These are phyloP conservation scores for Cordyceps cateniannulata DNA, from an alignment of 2,329 filamentous ascomycete species.

Conservation along the genomic window DNA sequence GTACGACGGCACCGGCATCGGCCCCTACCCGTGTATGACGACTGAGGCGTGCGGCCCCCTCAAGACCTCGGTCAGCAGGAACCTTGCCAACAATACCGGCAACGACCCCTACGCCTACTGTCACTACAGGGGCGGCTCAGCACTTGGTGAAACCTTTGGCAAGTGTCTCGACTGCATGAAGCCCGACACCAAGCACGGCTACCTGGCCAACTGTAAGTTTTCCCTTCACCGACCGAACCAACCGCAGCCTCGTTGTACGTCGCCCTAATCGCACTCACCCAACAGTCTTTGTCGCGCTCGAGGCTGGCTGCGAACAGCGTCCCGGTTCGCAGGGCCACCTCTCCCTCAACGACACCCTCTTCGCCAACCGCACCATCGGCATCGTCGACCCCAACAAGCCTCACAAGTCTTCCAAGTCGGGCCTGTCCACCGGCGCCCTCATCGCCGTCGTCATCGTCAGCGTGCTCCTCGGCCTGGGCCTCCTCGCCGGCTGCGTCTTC, in stretches of 20 bases:
- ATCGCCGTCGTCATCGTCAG: slow-evolving; percentile 36
- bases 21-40: slow-evolving; percentile 44
- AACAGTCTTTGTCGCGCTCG: slow-evolving; percentile 44
- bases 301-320: slow-evolving; percentile 44
- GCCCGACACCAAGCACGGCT: slow-evolving; percentile 34
- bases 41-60: slow-evolving; percentile 44
- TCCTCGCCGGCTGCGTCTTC: slow-evolving; percentile 33
- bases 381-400: slow-evolving; percentile 1
- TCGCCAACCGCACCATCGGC: slow-evolving; percentile 22
- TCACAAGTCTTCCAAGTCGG: neutral
- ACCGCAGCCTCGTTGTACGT: neutral
- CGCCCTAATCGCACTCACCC: slow-evolving; percentile 22
- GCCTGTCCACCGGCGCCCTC: slow-evolving; percentile 23
- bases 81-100: slow-evolving; percentile 28
- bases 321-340: slow-evolving; percentile 31
- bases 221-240: neutral
- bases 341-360: slow-evolving; percentile 39
- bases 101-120: slow-evolving; percentile 37
- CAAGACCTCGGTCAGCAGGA: slow-evolving; percentile 32
- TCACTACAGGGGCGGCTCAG: slow-evolving; percentile 29
- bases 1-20: slow-evolving; percentile 34
- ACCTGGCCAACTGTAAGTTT: slow-evolving; percentile 45
- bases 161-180: slow-evolving; percentile 41
- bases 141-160: slow-evolving; percentile 26
- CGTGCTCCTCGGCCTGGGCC: slow-evolving; percentile 30